phyloP scores from a whole-genome alignment of 306 rosid genomes.

The Ammopiptanthus mongolicus region DNA sequence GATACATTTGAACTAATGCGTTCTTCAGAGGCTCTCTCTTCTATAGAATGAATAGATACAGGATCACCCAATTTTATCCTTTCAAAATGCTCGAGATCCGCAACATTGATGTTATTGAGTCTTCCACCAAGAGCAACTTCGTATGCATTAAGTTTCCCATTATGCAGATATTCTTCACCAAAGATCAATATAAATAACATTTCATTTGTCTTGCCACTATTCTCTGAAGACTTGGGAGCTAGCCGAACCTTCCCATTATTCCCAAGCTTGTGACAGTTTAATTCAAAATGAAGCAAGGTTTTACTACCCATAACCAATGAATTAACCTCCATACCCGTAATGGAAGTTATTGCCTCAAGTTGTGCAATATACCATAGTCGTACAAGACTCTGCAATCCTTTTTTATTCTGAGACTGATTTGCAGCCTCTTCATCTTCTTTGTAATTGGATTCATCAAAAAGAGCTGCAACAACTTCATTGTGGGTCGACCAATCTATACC shows the following conservation, averaged over 20 bases:
- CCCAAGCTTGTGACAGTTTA: conserved; percentile 41
- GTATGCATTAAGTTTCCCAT: conserved; percentile 43
- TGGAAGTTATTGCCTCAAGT: conserved; percentile 56
- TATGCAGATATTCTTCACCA: conserved; percentile 42
- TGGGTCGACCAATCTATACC: conserved; percentile 56
- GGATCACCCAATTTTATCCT: conserved; percentile 57
- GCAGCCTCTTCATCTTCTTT: conserved; percentile 43
- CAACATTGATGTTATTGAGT: conserved; percentile 29
- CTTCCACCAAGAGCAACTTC: conserved; percentile 55
- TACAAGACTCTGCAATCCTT: conserved; percentile 58
- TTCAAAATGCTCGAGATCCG: conserved; percentile 42
- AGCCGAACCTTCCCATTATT: conserved; percentile 34
- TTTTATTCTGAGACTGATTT: conserved; percentile 37
- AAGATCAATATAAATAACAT: conserved; percentile 51
- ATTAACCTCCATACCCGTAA: conserved; percentile 50
- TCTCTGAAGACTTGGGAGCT: conserved; percentile 35
- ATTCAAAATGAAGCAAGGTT: conserved; percentile 72
- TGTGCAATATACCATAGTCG: conserved; percentile 69
- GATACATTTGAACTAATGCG: conserved; percentile 49
- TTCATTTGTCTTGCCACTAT: conserved; percentile 41
- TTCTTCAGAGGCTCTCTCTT: conserved; percentile 45
- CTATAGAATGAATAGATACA: conserved; percentile 43
- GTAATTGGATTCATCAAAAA: conserved; percentile 42
- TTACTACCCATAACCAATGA: conserved; percentile 55
- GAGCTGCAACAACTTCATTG: conserved; percentile 46